These are phyloP conservation scores for Hygrocybe coccinea DNA, from an alignment of 768 basidiomycete species.

Conservation along the genomic window DNA sequence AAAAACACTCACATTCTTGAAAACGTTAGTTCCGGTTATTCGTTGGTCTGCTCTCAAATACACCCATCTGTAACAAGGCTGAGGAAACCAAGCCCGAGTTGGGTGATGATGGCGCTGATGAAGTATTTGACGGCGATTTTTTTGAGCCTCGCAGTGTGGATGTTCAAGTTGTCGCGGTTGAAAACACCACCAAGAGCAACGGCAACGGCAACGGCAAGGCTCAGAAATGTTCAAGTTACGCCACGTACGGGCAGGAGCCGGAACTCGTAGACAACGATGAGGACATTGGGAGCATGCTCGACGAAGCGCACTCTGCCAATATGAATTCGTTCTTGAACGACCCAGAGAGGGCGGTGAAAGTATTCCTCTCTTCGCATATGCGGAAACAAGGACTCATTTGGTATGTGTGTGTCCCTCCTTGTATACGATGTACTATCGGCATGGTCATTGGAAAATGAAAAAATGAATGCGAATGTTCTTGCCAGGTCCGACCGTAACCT, in stretches of 20 bases:
- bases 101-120: conserved; percentile 26
- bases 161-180: background rate
- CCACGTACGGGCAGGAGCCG: conserved; percentile 31
- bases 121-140: background rate
- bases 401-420: conserved; percentile 41
- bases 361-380: conserved; percentile 71
- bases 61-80: too few species aligned
- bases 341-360: conserved; percentile 51
- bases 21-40: conserved; percentile 59
- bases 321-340: conserved; percentile 54
- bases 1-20: background rate
- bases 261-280: conserved; percentile 32
- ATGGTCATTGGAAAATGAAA: too few species aligned
- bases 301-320: conserved; percentile 32
- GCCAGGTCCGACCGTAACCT: conserved; percentile 48
- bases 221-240: conserved; percentile 31
- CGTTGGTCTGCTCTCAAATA: conserved; percentile 50
- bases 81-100: too few species aligned
- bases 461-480: too few species aligned
- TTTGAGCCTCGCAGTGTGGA: background rate
- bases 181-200: too few species aligned
- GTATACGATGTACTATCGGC: background rate
- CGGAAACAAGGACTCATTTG: too few species aligned
- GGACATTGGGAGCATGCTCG: conserved; percentile 35
- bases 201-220: background rate